Base-by-base conservation (phyloP, 2,329 filamentous ascomycete genomes). In the Verticillium albo-atrum region DNA sequence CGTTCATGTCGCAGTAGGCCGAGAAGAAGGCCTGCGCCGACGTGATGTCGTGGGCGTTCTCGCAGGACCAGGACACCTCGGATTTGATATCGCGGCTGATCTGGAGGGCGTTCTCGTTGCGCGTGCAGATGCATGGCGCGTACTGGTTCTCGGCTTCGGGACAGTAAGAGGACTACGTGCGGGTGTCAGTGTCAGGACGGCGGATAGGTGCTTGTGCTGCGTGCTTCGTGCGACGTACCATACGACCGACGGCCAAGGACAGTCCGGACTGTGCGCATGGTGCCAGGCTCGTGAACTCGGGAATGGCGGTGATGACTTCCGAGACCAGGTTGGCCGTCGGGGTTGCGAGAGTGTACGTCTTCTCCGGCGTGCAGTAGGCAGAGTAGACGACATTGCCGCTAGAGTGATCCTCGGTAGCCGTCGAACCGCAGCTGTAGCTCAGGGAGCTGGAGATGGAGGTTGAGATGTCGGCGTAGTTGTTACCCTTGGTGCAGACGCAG, bases 401-500 rank as follows among this genome's bases (percentile, higher is more conserved):
- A n/a, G 72, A 66, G 25, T 78, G 70, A 64, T 82, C 80, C 2
- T 80, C 77, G 9, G 72, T 78, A 9, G 80, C 81, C 1, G 76
- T 77, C 3, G 68, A 68, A 28, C 79, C 79, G 61, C 82, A 84
- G 51, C 68, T 74, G 47, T 70, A 73, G 59, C 71, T 74, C 26
- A 83, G 66, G 4, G 73, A 75, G 15, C 59, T 65, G 10, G 75
- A 77, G 25, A 84, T 70, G 6, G 62, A 66, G 2, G 71, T 69
- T 15, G 71, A 69, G 57, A 83, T 67, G 3, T 73, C 70, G 4
- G 68, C 71, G 17, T 72, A 70, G 61, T 76, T 75, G 54, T 72
- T 74, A 62, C 75, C 74, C 66, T 81, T 79, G 15, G 77, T 78
- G 70, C 82, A 85, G n/a, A 82, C 74, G 60, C 82, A 85, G 9